Evolutionary conservation across 108 stramenopile genomes (phyloP).

Genomic region (Pseudonitzschia pungens): DNA sequence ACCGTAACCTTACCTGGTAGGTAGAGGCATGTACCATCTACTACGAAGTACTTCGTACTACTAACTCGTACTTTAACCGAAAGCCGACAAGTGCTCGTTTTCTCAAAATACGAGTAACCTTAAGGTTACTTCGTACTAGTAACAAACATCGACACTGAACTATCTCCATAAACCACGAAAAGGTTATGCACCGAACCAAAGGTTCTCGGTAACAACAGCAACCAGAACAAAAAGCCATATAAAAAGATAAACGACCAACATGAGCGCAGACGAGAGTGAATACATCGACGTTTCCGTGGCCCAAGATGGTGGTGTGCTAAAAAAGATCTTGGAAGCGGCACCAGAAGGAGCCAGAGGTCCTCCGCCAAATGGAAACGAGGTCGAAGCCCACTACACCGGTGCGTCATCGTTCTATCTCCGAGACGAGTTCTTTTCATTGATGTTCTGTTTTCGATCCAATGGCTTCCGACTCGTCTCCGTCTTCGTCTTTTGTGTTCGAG

Average conservation of each 20-base stretch:
- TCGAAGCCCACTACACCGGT: conserved; percentile 91
- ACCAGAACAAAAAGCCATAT: not conserved
- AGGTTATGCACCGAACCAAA: too few species aligned
- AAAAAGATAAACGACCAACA: not conserved
- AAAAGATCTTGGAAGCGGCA: conserved; percentile 76
- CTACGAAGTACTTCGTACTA: not conserved
- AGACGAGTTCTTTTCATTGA: too few species aligned
- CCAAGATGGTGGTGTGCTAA: conserved; percentile 88
- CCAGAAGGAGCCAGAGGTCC: conserved; percentile 75
- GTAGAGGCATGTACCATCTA: not conserved
- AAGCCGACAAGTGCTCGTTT: too few species aligned
- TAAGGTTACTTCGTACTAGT: too few species aligned
- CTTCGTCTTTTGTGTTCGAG: not conserved
- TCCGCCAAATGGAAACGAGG: conserved; percentile 71
- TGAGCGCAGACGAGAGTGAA: conserved; percentile 13
- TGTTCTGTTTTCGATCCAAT: too few species aligned
- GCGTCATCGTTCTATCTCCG: conserved; percentile 18
- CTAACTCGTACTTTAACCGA: not conserved
- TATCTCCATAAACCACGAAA: too few species aligned
- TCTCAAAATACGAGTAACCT: too few species aligned
- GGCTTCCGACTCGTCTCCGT: too few species aligned
- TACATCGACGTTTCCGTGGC: conserved; percentile 79
- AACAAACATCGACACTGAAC: not conserved
- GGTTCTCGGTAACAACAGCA: not conserved
- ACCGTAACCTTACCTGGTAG: too few species aligned